Base-by-base conservation (phyloP, 331 rosid species). In the Rhamnella rubrinervis region DNA sequence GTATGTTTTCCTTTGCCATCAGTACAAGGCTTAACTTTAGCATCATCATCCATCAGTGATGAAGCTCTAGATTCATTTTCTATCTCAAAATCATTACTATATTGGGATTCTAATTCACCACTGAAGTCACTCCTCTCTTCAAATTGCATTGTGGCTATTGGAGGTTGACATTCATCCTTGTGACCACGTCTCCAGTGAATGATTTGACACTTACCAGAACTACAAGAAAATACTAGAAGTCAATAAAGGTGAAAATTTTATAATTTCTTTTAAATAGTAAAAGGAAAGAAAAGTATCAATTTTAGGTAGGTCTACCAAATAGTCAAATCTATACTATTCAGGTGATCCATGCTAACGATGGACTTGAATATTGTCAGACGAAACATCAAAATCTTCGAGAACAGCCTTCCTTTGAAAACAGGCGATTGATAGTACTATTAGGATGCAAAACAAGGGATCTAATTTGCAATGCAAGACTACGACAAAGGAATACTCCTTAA, bases 141-240 rank as follows among this genome's bases (percentile, higher is more conserved):
- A 21, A 73, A 52, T 38, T 58, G 80, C 74, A 57, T n/a, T 67
- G 79, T n/a, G 15, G 60, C 61, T 57, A 41, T 37, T 1, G 73
- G 61, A 71, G 79, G 89, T 67, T 72, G 83, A 63, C 97, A 91
- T 75, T 91, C 92, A 71, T 88, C 92, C 84, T 81, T 88, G 78
- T 91, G 97, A 69, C 97, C 97, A 68, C 75, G 89, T 75, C 97
- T 88, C 97, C 97, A 91, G 67, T 91, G 97, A 77, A 80, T 67
- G 68, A 91, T 91, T 80, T 91, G 97, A 80, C 97, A 91, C 89
- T 86, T 91, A 53, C 97, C 92, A 63, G 97, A 91, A 83, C 97
- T 91, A 79, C 82, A 84, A 80, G 71, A 76, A 84, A 71, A 41
- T n/a, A 13, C 26, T 44, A 26, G 37, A 81, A 80, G 75, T 71